Base-by-base conservation (phyloP, 129 eudicot genomes). In the Escallonia rubra region DNA sequence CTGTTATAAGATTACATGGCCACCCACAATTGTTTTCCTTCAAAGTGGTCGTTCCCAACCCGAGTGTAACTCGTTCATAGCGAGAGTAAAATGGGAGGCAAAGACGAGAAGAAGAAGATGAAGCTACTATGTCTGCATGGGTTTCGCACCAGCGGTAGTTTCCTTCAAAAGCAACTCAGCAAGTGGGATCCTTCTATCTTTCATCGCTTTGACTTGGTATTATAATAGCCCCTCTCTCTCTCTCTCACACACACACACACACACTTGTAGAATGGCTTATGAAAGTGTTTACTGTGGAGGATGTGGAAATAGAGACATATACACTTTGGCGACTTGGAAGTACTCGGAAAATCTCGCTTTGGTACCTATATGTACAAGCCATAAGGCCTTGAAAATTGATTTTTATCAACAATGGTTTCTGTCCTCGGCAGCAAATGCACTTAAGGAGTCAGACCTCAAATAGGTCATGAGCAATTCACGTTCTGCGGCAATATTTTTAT, bases 161-260 rank as follows among this genome's bases (percentile, higher is more conserved):
- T 79, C 70, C 80, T 83, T 43, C 56, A 51, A 15, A 79, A 83
- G 53, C 88, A 83, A 59, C 71, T 83, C 74, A 72, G 79, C 74
- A 83, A 66, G 69, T 83, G 85, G 88, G 80, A 83, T 83, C 82
- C 74, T 69, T 71, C 84, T 34, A 75, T 79, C 62, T 76, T 83
- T 69, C 62, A 77, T 41, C 45, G 72, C 49, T 83, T 79, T 72
- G 77, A 83, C 61, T 38, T 83, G 85, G 88, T 83, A 83, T 42
- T 50, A 34, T 8, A 5, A 8, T 11, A 23, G 8, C 10, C 54
- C 3, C 55, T 4, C 9, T 4, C 55, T 1, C 55, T 4, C 3
- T 5, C 10, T 5, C 12, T 1, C 11, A 0, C 12, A 50, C 12
- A 8, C 12, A 8, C 12, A n/a, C 3, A 0, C 3, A 50, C 2